These are phyloP conservation scores for Cruciata laevipes DNA, from an alignment of 257 asterid genomes.

Conservation along the genomic window DNA sequence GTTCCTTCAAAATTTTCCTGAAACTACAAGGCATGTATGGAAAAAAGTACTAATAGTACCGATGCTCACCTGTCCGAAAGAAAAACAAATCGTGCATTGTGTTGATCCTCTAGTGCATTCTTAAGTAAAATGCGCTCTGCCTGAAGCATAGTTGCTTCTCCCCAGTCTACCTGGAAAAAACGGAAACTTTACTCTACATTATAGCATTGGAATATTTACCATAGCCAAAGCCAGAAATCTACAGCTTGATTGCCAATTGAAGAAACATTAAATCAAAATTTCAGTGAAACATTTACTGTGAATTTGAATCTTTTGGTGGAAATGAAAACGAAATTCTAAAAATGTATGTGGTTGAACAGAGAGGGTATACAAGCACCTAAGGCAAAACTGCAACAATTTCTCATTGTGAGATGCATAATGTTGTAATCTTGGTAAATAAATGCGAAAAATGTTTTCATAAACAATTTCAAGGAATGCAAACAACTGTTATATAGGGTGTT, in stretches of 20 bases:
- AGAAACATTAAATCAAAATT: neutral
- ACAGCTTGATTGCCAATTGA: neutral
- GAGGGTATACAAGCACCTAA: neutral
- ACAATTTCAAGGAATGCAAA: neutral
- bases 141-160: constrained; percentile 97
- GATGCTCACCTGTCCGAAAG: constrained; percentile 78
- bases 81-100: constrained; percentile 73
- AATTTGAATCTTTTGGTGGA: neutral
- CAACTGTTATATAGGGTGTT: neutral
- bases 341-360: neutral
- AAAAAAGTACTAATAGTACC: neutral
- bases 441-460: too few relatives aligned
- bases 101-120: constrained; percentile 69
- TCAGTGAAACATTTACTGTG: neutral
- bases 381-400: neutral
- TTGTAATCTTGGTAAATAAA: neutral
- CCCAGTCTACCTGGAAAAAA: constrained; percentile 93
- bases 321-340: neutral
- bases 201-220: constrained; percentile 11
- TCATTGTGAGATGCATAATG: neutral
- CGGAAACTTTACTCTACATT: constrained; percentile 33
- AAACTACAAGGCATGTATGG: neutral
- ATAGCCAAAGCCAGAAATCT: neutral
- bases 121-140: constrained; percentile 90
- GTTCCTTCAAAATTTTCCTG: neutral